Percentiles rank a stretch among this genome's conserved stretches.
phyloP scores from a whole-genome alignment of 2,329 filamentous ascomycete species.

The Colletotrichum higginsianum region DNA sequence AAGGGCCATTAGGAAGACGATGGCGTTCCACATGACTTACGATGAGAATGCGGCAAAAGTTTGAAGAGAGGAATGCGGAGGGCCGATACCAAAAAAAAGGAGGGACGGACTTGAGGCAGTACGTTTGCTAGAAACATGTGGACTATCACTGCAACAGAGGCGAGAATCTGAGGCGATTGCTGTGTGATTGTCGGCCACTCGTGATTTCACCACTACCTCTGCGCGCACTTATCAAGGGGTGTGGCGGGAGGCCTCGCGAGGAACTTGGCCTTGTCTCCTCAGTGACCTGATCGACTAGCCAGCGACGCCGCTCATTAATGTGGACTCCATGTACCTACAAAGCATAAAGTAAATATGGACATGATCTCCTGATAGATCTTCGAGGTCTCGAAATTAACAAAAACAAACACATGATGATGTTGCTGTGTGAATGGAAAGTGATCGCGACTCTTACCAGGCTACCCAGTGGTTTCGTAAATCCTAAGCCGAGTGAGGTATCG shows the following conservation, averaged over 20 bases:
- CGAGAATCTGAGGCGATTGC: accelerated
- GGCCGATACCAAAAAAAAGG: neutral
- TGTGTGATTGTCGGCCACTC: too few species aligned
- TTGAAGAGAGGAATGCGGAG: neutral
- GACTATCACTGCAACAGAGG: too few species aligned
- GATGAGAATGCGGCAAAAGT: conserved; percentile 42
- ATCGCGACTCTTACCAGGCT: too few species aligned
- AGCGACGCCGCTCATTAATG: too few species aligned
- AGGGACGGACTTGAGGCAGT: neutral
- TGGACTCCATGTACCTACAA: neutral
- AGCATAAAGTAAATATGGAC: neutral
- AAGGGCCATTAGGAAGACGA: conserved; percentile 54
- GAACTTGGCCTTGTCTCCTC: neutral
- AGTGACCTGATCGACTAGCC: neutral
- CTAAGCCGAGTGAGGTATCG: too few species aligned
- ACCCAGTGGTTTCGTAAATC: too few species aligned
- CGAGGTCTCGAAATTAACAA: too few species aligned
- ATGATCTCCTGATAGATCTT: too few species aligned
- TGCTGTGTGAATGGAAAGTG: too few species aligned
- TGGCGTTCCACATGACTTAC: conserved; percentile 54
- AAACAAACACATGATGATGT: too few species aligned
- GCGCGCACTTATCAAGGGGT: accelerated
- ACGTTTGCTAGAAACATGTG: neutral
- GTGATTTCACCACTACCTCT: neutral
- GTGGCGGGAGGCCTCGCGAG: neutral